These are phyloP conservation scores for Sphaceloma murrayae DNA, from an alignment of 2,329 filamentous ascomycete genomes.

Conservation along the genomic window DNA sequence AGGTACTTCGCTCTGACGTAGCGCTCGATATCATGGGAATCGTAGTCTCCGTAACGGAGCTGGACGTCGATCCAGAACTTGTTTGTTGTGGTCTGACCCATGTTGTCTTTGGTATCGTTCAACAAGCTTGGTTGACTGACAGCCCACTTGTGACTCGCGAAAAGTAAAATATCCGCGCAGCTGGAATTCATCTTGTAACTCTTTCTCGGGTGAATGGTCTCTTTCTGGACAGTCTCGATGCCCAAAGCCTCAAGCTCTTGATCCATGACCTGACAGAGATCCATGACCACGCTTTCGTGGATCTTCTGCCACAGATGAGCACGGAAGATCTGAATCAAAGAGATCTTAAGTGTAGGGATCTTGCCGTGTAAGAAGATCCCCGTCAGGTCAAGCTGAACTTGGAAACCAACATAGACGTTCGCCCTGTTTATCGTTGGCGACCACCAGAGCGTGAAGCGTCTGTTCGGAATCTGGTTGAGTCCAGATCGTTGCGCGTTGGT, in stretches of 20 bases:
- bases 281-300: conserved; percentile 97
- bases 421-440: conserved; percentile 70
- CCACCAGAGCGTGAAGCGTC: conserved; percentile 98
- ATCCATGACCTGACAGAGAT: conserved; percentile 95
- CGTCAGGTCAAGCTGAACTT: conserved; percentile 93
- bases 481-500: conserved; percentile 94
- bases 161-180: conserved; percentile 91
- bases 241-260: conserved; percentile 92
- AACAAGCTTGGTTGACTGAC: conserved; percentile 86
- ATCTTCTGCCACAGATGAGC: conserved; percentile 99
- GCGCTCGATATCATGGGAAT: conserved; percentile 96
- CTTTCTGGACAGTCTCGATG: conserved; percentile 96
- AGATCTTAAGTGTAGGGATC: conserved; percentile 96
- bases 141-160: conserved; percentile 98
- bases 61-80: conserved; percentile 99
- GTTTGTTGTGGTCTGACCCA: conserved; percentile 89
- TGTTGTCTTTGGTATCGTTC: conserved; percentile 92
- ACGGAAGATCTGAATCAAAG: conserved; percentile 96
- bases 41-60: conserved; percentile 92
- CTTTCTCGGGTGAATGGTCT: conserved; percentile 97
- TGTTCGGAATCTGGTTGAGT: conserved; percentile 97
- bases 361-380: conserved; percentile 99
- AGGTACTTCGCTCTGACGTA: conserved; percentile 97
- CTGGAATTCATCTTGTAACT: conserved; percentile 99
- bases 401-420: conserved; percentile 98